Percentiles rank a stretch among this genome's conserved stretches.
Conservation (phyloP, 176 grass and related monocot genomes). For the Lolium rigidum region DNA sequence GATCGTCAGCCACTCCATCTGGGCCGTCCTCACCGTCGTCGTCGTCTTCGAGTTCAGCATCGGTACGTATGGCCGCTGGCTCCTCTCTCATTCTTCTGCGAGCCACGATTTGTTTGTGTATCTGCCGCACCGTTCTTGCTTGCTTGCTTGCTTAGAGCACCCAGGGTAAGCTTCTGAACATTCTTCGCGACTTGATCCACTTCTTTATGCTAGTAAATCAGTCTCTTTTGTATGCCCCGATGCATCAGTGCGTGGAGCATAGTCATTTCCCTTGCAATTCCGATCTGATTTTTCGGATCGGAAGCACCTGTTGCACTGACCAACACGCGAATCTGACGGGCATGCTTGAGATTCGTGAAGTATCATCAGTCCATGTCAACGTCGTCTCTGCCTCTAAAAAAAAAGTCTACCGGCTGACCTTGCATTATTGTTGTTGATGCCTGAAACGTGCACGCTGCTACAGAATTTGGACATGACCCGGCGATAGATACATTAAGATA, state of each 20-base stretch:
- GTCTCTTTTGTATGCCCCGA: not conserved
- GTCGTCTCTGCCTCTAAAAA: not conserved
- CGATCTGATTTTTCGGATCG: slow-evolving; percentile 22
- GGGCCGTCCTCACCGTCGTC: slow-evolving; percentile 96
- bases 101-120: too few species aligned
- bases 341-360: not conserved
- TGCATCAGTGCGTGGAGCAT: not conserved
- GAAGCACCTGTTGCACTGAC: not conserved
- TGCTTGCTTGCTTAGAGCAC: too few species aligned
- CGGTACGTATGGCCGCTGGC: not conserved
- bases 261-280: not conserved
- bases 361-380: not conserved
- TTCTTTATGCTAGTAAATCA: not conserved
- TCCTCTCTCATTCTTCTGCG: not conserved
- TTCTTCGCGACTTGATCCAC: not conserved
- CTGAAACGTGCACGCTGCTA: slow-evolving; percentile 8
- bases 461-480: not conserved
- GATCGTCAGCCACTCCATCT: slow-evolving; percentile 84
- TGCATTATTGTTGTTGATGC: slow-evolving; percentile 11
- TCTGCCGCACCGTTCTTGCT: too few species aligned
- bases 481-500: slow-evolving; percentile 28
- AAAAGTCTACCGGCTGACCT: not conserved
- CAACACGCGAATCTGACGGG: not conserved
- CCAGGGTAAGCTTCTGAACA: not conserved
- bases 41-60: slow-evolving; percentile 92